Evolutionary conservation across 495 filamentous ascomycete genomes (phyloP).

Genomic region (Penicillium egyptiacum): DNA sequence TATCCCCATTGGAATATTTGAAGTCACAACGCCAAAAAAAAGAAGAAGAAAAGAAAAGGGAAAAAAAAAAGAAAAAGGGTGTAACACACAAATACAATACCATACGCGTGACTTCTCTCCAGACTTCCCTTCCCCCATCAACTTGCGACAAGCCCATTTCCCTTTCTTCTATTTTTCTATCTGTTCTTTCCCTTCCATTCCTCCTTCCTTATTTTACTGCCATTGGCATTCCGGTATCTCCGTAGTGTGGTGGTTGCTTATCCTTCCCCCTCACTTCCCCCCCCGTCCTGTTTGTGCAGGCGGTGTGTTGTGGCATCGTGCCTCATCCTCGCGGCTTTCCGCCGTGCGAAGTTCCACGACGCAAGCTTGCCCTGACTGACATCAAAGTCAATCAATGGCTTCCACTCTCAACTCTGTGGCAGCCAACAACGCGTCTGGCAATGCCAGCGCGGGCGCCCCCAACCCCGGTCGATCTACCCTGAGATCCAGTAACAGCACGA

Average conservation of each 20-base stretch:
- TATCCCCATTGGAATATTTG: neutral
- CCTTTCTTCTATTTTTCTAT: neutral
- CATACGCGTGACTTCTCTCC: constrained; percentile 14
- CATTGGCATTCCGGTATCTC: constrained; percentile 10
- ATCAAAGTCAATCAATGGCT: constrained; percentile 47
- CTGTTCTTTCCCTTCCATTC: constrained; percentile 11
- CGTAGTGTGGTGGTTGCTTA: constrained; percentile 7
- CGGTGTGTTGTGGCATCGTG: constrained; percentile 43
- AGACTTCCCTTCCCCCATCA: neutral
- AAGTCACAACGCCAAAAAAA: neutral
- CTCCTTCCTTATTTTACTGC: neutral
- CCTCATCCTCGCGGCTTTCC: constrained; percentile 37
- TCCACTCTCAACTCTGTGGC: constrained; percentile 49
- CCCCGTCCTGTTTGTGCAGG: constrained; percentile 37
- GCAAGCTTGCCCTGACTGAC: constrained; percentile 37
- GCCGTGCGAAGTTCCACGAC: constrained; percentile 46
- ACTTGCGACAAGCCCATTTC: constrained; percentile 10
- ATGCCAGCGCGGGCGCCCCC: constrained; percentile 38
- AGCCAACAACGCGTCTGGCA: constrained; percentile 51
- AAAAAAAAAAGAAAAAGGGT: neutral
- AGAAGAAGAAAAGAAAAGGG: neutral
- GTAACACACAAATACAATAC: constrained; percentile 12
- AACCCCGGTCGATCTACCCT: constrained; percentile 47
- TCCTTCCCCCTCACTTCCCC: constrained; percentile 10
- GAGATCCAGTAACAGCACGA: constrained; percentile 52